These are phyloP conservation scores for Entophlyctis luteolus DNA, from an alignment of 192 early-diverging fungal genomes.

Conservation along the genomic window DNA sequence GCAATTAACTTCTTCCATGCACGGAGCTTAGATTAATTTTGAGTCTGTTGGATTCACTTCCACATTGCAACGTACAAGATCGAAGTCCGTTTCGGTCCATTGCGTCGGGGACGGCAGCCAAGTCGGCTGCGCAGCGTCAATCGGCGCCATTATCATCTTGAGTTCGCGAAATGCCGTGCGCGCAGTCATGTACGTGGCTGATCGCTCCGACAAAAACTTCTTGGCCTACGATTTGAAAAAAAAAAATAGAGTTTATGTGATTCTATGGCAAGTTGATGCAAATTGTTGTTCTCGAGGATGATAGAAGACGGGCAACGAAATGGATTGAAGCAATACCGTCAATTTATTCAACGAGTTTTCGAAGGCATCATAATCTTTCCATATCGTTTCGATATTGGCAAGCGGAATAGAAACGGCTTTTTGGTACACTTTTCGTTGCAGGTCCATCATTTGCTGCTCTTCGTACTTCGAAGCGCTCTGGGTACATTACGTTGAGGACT, in stretches of 20 bases:
- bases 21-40: neutral
- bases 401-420: constrained; percentile 82
- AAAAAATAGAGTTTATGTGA: neutral
- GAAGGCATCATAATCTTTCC: constrained; percentile 93
- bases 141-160: constrained; percentile 69
- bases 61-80: constrained; percentile 45
- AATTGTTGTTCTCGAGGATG: no score
- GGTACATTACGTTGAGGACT: neutral
- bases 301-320: no score
- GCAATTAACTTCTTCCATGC: constrained; percentile 84
- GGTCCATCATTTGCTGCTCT: constrained; percentile 85
- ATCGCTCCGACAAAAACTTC: constrained; percentile 78
- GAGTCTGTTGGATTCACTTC: constrained; percentile 12
- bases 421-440: constrained; percentile 78
- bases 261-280: no score
- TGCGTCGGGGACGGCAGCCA: constrained; percentile 69
- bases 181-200: constrained; percentile 90
- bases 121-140: constrained; percentile 57
- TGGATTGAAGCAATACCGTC: constrained; percentile 50
- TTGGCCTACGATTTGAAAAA: constrained; percentile 61
- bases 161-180: constrained; percentile 80
- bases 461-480: constrained; percentile 62
- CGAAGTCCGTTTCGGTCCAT: constrained; percentile 73
- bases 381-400: constrained; percentile 83
- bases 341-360: constrained; percentile 80